Conservation (phyloP, 805 yeast genomes). For the Barnettozyma sucrosica region DNA sequence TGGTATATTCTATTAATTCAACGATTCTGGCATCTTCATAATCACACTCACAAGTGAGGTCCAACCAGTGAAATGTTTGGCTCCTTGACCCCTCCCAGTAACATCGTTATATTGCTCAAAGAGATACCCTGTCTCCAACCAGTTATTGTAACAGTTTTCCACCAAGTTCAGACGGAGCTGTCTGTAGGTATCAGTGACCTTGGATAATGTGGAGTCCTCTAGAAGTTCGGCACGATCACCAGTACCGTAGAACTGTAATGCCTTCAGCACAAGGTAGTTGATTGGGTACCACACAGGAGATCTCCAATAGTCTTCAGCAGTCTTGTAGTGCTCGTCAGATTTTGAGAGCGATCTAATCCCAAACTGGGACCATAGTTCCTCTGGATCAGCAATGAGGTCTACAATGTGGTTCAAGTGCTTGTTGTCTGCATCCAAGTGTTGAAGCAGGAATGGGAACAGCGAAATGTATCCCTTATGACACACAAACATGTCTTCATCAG, state of each 20-base stretch:
- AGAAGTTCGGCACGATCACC: conserved; percentile 22
- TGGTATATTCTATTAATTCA: background rate
- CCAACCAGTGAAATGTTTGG: conserved; percentile 93
- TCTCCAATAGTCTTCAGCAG: conserved; percentile 92
- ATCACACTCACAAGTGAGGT: conserved; percentile 74
- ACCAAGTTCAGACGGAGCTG: conserved; percentile 63
- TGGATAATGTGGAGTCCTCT: conserved; percentile 23
- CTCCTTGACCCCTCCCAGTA: conserved; percentile 73
- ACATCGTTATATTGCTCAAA: conserved; percentile 87
- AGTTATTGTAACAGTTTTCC: conserved; percentile 58
- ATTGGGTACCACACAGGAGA: conserved; percentile 92
- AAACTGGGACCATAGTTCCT: conserved; percentile 66
- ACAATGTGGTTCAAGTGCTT: conserved; percentile 47
- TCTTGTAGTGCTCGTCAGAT: conserved; percentile 56
- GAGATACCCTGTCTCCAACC: conserved; percentile 71
- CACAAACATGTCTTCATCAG: conserved; percentile 62
- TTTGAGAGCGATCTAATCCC: conserved; percentile 82
- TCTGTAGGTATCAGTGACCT: conserved; percentile 46
- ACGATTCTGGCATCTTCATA: conserved; percentile 70
- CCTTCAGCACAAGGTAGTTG: conserved; percentile 75
- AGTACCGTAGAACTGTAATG: conserved; percentile 51
- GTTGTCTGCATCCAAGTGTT: conserved; percentile 48
- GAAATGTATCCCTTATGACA: conserved; percentile 90
- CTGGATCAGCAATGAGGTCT: conserved; percentile 57
- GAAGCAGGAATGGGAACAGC: conserved; percentile 75